Percentiles rank a stretch among this genome's conserved stretches.
These are phyloP conservation scores for Teratosphaeria destructans DNA, from an alignment of 2,329 filamentous ascomycete species.

Conservation along the genomic window DNA sequence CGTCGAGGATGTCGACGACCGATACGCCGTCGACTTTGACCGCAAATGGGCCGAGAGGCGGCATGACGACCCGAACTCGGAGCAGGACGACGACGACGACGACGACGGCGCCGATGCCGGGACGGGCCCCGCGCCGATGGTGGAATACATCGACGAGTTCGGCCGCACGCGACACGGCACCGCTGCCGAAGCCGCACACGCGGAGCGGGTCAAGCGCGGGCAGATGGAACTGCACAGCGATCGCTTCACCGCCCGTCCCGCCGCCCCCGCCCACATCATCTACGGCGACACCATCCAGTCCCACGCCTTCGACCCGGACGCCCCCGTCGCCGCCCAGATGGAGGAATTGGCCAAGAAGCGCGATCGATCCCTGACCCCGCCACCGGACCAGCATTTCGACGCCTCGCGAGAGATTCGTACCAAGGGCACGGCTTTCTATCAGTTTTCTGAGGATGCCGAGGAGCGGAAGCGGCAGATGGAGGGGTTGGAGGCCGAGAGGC, in stretches of 20 bases:
- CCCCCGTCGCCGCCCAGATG: slow-evolving; percentile 57
- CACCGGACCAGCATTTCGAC: slow-evolving; percentile 74
- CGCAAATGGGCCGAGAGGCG: slow-evolving; percentile 75
- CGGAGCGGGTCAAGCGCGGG: slow-evolving; percentile 48
- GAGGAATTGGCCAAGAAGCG: slow-evolving; percentile 64
- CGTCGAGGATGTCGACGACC: slow-evolving; percentile 51
- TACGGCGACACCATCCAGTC: slow-evolving; percentile 77
- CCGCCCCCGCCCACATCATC: slow-evolving; percentile 61
- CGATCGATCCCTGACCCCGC: slow-evolving; percentile 71
- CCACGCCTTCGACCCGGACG: slow-evolving; percentile 70
- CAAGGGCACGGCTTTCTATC: slow-evolving; percentile 85
- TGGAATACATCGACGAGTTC: slow-evolving; percentile 88
- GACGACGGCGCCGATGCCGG: slow-evolving; percentile 27
- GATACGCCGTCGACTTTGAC: slow-evolving; percentile 80
- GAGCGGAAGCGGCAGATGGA: slow-evolving; percentile 63
- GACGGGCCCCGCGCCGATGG: slow-evolving; percentile 47
- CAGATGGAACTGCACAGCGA: slow-evolving; percentile 51
- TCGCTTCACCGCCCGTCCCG: slow-evolving; percentile 57
- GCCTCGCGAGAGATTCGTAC: slow-evolving; percentile 71
- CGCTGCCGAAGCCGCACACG: slow-evolving; percentile 53
- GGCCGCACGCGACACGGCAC: slow-evolving; percentile 71
- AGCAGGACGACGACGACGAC: slow-evolving; percentile 25
- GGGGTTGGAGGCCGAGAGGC: slow-evolving; percentile 53
- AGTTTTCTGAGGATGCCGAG: slow-evolving; percentile 69
- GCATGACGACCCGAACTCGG: slow-evolving; percentile 29